Evolutionary conservation across 2,329 filamentous ascomycete species (phyloP), one percentile per base, ranked within the genome.

Genomic region (Cladosporium sp.): DNA sequence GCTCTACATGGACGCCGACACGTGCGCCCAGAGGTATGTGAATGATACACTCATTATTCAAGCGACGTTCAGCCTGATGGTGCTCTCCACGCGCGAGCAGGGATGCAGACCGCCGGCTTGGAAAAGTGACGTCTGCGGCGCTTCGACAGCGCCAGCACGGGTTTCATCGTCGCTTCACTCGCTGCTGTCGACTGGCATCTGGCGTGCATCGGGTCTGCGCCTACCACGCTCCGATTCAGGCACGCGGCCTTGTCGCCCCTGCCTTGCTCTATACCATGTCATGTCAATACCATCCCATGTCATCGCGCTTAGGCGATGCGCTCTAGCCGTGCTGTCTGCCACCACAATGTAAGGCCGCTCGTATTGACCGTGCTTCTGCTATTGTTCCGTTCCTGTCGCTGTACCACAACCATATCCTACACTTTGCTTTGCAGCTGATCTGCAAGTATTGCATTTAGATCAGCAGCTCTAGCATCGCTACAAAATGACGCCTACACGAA

Each of bases 181-280:
- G 20, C 25, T 13, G 25, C 37, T 22, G 25, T 35, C 28, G 5
- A 44, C 50, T 44, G 37, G 24, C 24, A 44, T 9, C 13, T 17
- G 37, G 24, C 24, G 35, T 9, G 7, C 17, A 44, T 36, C 20
- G 24, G 39, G 52, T 40, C 35, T 9, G 52, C 52, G 40, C 52
- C 32, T 47, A 28, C 37, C 47, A 22, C 39, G 20, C 50, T 34
- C 13, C 36, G 25, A 42, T 22, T 20, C 37, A 53, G 24, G 52
- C 40, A 35, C 40, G 34, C 40, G 15, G 42, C 19, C 20, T 25
- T 47, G 47, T 28, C 42, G 52, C 42, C 7, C 20, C 52, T 55
- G 52, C 52, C 52, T 37, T 55, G 52, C n/a, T 55, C 25, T 35
- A 55, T 55, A 55, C 40, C 52, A 55, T 55, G 52, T 47, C 52